These are phyloP conservation scores for rapeseed (Brassica napus) DNA, from an alignment of 345 rosid species.

Conservation along the genomic window Da-Ae NC_063446.1:6679501-6680000, in stretches of 20 bases:
- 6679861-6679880: constrained; percentile 62
- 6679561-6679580: background rate
- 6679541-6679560: background rate
- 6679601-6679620: constrained; percentile 63
- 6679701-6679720: constrained; percentile 79
- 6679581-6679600: background rate
- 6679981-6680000: constrained; percentile 4
- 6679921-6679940: constrained; percentile 6
- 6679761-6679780: background rate
- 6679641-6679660: constrained; percentile 60
- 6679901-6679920: background rate
- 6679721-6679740: constrained; percentile 62
- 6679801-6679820: constrained; percentile 2
- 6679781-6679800: background rate
- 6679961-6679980: constrained; percentile 11
- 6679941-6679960: constrained; percentile 5
- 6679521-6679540: constrained; percentile 6
- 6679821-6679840: constrained; percentile 8
- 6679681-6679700: constrained; percentile 88
- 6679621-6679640: constrained; percentile 55
- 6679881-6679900: constrained; percentile 39
- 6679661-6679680: constrained; percentile 82
- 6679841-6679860: constrained; percentile 73
- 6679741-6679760: constrained; percentile 53
- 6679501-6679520: constrained; percentile 64